Evolutionary conservation across 2,329 filamentous ascomycete genomes (phyloP), one percentile per base, ranked within the genome.

Genomic region (Capronia coronata): DNA sequence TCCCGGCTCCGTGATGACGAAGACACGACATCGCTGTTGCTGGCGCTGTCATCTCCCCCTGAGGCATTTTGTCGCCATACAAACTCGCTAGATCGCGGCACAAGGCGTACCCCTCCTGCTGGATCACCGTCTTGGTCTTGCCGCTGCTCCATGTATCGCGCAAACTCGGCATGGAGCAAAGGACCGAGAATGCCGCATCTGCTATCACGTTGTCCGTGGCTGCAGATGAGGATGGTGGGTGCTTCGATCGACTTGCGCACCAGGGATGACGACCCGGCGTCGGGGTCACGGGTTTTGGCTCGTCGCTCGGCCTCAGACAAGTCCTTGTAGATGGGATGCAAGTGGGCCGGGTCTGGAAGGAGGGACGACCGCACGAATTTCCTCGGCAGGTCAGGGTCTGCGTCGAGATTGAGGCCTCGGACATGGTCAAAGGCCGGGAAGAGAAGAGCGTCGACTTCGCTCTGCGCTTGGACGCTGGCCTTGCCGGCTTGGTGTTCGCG

Each of bases 381-480:
- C 30, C 71, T 68, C n/a, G 44, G 16, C 32, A 77, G 55, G 48
- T 62, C 55, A 3, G 56, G 29, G 3, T 57, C 14, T 2, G 55
- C 46, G n/a, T 76, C 75, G 57, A 78, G 67, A 14, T 76, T 73
- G 48, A 73, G 73, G 52, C 81, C 71, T 48, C 77, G 79, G 13
- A 94, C 73, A 66, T 89, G 89, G 68, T 82, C 83, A 74, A 95
- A 95, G 65, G 80, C 82, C 2, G 90, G 90, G 25, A 95, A 79
- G 16, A 95, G 75, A 62, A 91, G 86, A 1, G 78, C 86, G 21
- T 53, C 1, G 84, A 88, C 0, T 19, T 32, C 40, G 32, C 77
- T 77, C 16, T 66, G 23, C 8, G 22, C 51, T 44, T 39, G 25
- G 22, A 41, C 13, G 18, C 22, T 18, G 38, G 9, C 30, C n/a